Percentiles rank a stretch among this genome's conserved stretches.
Evolutionary conservation across 2,329 filamentous ascomycete species (phyloP).

Genomic region (Sporothrix schenckii): DNA sequence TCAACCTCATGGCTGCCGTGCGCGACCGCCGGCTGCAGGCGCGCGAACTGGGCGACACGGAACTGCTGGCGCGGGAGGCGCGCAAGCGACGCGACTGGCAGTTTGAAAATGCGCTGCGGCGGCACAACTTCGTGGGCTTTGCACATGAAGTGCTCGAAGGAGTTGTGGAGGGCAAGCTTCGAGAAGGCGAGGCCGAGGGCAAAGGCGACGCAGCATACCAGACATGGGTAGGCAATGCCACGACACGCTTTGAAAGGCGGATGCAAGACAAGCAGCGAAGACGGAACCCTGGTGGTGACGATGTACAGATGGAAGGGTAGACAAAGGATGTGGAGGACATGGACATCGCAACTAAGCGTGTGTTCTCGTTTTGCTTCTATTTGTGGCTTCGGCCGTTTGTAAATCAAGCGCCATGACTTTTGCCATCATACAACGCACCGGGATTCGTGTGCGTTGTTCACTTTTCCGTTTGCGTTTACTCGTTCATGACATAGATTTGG

Average conservation of each 20-base stretch:
- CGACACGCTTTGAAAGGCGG: conserved; percentile 41
- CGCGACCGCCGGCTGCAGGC: conserved; percentile 78
- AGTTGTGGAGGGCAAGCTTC: conserved; percentile 74
- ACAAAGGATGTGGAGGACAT: not conserved
- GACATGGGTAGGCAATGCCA: conserved; percentile 69
- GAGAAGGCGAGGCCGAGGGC: conserved; percentile 52
- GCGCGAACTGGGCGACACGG: conserved; percentile 77
- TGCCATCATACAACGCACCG: not conserved
- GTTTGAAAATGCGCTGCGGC: conserved; percentile 89
- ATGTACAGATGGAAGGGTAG: conserved; percentile 42
- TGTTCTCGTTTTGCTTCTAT: not conserved
- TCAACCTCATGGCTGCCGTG: conserved; percentile 94
- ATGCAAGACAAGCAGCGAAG: conserved; percentile 42
- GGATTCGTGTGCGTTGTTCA: not conserved
- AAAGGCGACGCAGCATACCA: conserved; percentile 62
- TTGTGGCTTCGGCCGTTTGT: not conserved
- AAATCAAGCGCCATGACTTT: not conserved
- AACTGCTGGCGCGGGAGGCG: conserved; percentile 77
- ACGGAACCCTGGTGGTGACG: conserved; percentile 36
- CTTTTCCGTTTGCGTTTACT: not conserved
- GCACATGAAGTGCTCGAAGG: conserved; percentile 87
- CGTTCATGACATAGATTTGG: conserved; percentile 1
- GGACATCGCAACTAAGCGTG: not conserved
- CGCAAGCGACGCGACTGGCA: conserved; percentile 83
- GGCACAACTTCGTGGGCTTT: conserved; percentile 97